A percentile compares a stretch with the other conserved stretches of the same genome.
Conservation (phyloP, 1,284 basidiomycete genomes). For the Puccinia coronata region DNA sequence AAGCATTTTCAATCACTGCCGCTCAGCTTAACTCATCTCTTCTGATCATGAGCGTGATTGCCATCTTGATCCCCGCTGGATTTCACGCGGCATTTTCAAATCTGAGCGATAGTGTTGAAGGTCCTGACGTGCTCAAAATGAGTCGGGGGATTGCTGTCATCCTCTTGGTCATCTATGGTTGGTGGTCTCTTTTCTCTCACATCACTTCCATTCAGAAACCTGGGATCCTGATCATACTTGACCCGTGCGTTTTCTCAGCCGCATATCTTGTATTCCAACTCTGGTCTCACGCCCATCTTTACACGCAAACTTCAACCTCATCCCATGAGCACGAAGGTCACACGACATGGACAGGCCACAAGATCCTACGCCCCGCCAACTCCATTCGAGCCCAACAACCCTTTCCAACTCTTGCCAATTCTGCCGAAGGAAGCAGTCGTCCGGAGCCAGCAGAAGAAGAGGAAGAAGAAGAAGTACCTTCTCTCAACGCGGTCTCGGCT, state of each 20-base stretch:
- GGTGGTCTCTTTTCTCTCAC: slow-evolving; percentile 29
- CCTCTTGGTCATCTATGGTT: slow-evolving; percentile 66
- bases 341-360: slow-evolving; percentile 51
- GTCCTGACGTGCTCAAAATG: slow-evolving; percentile 68
- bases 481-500: slow-evolving; percentile 65
- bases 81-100: slow-evolving; percentile 64
- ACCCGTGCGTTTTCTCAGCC: slow-evolving; percentile 65
- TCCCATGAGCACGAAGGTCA: slow-evolving; percentile 56
- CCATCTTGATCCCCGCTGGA: slow-evolving; percentile 73
- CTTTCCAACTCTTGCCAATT: neutral
- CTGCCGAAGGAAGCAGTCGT: slow-evolving; percentile 39
- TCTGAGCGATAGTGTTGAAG: slow-evolving; percentile 52
- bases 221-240: slow-evolving; percentile 15
- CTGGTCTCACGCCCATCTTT: slow-evolving; percentile 76
- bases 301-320: slow-evolving; percentile 63
- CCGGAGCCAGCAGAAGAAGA: slow-evolving; percentile 60
- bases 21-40: slow-evolving; percentile 69
- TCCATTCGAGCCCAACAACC: slow-evolving; percentile 45
- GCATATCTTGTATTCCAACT: slow-evolving; percentile 81
- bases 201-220: neutral
- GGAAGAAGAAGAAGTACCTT: slow-evolving; percentile 62
- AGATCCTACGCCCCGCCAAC: slow-evolving; percentile 52
- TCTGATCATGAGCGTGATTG: slow-evolving; percentile 64
- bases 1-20: slow-evolving; percentile 72
- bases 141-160: slow-evolving; percentile 80